Evolutionary conservation across 1,284 basidiomycete genomes (phyloP), one percentile per base, ranked within the genome.

Genomic region (Pyrrhoderma noxium): DNA sequence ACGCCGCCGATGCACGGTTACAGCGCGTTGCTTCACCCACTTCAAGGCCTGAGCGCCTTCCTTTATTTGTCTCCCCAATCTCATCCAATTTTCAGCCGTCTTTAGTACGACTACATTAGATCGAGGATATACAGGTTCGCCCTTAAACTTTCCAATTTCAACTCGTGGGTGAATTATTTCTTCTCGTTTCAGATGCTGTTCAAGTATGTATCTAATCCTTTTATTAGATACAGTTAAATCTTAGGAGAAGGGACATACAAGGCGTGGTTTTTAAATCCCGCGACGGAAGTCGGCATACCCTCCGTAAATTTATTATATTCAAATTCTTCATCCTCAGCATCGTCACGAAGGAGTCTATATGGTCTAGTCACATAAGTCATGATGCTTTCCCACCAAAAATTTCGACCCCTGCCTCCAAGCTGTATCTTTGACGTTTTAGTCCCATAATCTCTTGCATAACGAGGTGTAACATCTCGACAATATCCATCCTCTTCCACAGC

Each of bases 201-300:
- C 79, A 37, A 99, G 79, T 9, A 88, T 89, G 65, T 93, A 99
- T 62, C 89, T 93, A 60, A 43, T 52, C 38, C 49, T 53, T 41
- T 51, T 34, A 49, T 38, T 45, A 42, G n/a, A 51, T 52, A 38
- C 50, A 19, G 18, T 25, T 14, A 9, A 57, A 14, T 44, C 25
- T 13, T 39, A 58, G 23, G n/a, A 48, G 31, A 38, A 23, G 18
- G 51, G 52, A 31, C 83, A 56, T 59, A 92, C 82, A 97, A 67
- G 1, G 95, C 92, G 67, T 99, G 95, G 61, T 93, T 88, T 66
- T 99, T 98, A 79, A 98, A 99, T 0, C 91, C 94, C 21, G 74
- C 75, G 57, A 98, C 77, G 25, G 89, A 88, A 9, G 84, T 86
- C 0, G 95, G 95, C 91, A 99, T 96, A n/a, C 87, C 90, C 67